phyloP scores from a whole-genome alignment of 2,329 filamentous ascomycete genomes.

The Coniochaeta sp. region DNA sequence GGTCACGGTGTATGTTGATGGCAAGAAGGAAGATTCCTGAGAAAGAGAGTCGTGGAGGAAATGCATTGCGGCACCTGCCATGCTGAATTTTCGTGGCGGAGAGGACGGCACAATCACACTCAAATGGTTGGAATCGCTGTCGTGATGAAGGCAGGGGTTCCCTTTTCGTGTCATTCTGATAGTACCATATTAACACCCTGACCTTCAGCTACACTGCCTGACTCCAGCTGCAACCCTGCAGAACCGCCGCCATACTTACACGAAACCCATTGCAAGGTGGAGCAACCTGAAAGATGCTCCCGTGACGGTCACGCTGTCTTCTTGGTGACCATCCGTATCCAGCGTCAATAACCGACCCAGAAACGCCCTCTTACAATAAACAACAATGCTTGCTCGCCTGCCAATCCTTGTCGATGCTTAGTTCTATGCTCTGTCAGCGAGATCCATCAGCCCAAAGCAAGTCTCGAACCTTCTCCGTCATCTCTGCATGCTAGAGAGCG shows the following conservation, averaged over 20 bases:
- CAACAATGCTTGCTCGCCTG: neutral
- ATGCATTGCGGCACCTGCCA: too few relatives aligned
- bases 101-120: too few relatives aligned
- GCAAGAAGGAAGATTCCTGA: conserved; percentile 20
- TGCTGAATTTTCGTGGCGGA: too few relatives aligned
- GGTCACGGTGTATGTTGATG: conserved; percentile 55
- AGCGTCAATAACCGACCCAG: neutral
- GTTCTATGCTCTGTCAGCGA: neutral
- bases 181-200: too few relatives aligned
- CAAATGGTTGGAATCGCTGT: too few relatives aligned
- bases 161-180: too few relatives aligned
- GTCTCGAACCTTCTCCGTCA: neutral
- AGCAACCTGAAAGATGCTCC: too few relatives aligned
- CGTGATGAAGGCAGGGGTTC: too few relatives aligned
- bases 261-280: neutral
- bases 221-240: too few relatives aligned
- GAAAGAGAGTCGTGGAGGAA: too few relatives aligned
- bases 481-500: neutral
- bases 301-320: neutral
- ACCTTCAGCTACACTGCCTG: too few relatives aligned
- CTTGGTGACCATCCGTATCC: neutral
- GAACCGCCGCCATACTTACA: neutral
- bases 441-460: neutral
- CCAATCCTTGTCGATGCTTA: neutral
- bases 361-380: too few relatives aligned